These are phyloP conservation scores for Calonectria pauciramosa DNA, from an alignment of 2,329 filamentous ascomycete genomes.

Conservation along the genomic window DNA sequence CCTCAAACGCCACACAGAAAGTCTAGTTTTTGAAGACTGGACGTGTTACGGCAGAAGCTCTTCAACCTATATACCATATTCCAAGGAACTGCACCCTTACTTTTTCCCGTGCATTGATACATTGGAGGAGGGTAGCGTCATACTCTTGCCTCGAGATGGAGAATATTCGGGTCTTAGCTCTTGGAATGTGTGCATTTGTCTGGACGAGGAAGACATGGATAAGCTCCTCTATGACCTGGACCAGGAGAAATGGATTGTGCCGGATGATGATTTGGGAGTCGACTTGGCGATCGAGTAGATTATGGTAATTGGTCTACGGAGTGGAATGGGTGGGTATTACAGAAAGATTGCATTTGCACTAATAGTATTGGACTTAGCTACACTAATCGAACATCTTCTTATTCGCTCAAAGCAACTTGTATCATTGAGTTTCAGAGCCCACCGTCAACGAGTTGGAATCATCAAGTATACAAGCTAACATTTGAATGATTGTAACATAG, in stretches of 20 bases:
- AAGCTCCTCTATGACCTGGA: slow-evolving; percentile 4
- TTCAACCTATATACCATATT: slow-evolving; percentile 21
- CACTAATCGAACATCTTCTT: not conserved
- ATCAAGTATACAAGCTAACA: not conserved
- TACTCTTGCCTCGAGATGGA: slow-evolving; percentile 33
- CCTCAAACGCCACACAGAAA: slow-evolving; percentile 23
- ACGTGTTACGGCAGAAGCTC: slow-evolving; percentile 21
- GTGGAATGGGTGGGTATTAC: not conserved
- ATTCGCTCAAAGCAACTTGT: not conserved
- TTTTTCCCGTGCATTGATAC: slow-evolving; percentile 33
- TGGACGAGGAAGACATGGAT: slow-evolving; percentile 21
- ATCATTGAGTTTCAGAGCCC: not conserved
- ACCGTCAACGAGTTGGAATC: not conserved
- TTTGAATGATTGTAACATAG: too few species aligned
- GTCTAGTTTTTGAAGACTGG: slow-evolving; percentile 41
- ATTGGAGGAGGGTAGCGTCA: slow-evolving; percentile 36
- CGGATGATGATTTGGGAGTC: not conserved
- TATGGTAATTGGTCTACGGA: not conserved
- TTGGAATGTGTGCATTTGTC: slow-evolving; percentile 36
- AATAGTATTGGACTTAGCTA: not conserved
- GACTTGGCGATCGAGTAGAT: not conserved
- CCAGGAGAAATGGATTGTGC: slow-evolving; percentile 12
- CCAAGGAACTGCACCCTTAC: slow-evolving; percentile 3
- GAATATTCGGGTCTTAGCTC: not conserved
- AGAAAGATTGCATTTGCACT: not conserved